phyloP scores from a whole-genome alignment of 306 rosid genomes.

The Vigna nakashimae region DNA sequence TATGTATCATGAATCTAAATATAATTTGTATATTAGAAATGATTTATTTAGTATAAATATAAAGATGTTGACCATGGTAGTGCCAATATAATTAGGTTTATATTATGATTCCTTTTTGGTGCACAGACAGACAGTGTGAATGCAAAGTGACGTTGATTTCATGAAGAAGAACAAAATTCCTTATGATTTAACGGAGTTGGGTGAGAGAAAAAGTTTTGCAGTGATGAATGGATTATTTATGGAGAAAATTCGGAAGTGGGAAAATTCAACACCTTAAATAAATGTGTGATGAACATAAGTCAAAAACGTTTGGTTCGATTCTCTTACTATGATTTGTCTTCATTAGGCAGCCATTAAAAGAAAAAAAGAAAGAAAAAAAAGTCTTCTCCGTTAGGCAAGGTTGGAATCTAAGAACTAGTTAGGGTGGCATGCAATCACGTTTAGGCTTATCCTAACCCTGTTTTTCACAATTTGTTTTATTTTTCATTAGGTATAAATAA shows the following conservation, averaged over 20 bases:
- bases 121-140: background rate
- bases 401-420: conserved; percentile 20
- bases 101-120: background rate
- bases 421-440: conserved; percentile 37
- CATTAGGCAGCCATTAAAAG: background rate
- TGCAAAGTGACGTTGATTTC: background rate
- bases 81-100: background rate
- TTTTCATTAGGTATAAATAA: background rate
- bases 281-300: background rate
- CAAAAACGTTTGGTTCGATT: conserved; percentile 42
- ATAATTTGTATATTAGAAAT: too few species aligned
- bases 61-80: too few species aligned
- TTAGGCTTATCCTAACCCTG: conserved; percentile 33
- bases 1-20: too few species aligned
- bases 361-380: background rate
- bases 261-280: background rate
- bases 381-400: conserved; percentile 7
- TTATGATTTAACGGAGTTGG: background rate
- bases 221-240: background rate
- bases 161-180: background rate
- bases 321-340: conserved; percentile 9
- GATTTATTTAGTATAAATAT: too few species aligned
- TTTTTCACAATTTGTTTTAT: conserved; percentile 26
- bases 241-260: background rate
- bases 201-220: background rate